Base-by-base conservation (phyloP, 768 basidiomycete genomes). In the Suillus subalutaceus region DNA sequence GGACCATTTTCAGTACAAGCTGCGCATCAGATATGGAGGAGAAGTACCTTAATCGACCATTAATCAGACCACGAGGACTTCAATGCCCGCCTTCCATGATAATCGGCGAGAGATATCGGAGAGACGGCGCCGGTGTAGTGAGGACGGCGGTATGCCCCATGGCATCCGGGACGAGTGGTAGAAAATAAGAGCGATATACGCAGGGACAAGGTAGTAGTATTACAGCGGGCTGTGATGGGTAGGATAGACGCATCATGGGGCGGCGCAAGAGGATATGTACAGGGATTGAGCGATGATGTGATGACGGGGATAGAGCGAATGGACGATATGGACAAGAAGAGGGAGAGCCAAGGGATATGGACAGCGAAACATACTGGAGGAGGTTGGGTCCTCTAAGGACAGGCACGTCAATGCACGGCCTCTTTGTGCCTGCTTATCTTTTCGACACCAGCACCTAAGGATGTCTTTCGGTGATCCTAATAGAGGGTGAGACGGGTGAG, bases 351-450 rank as follows among this genome's bases (percentile, higher is more conserved):
- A 43, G 26, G 40, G 4, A 43, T 41, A 26, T 59, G 26, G n/a
- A 59, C 40, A 59, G 40, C n/a, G 9, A 41, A 50, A 9, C 16
- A 6, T 41, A 41, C 15, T 15, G 40, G 15, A 41, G 20, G 20
- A n/a, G 20, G 46, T 23, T 1, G 12, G 2, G 48, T 4, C n/a
- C 46, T 48, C 12, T 13, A 48, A 16, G 18, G 40, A 26, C 12
- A 26, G 26, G 40, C 38, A 41, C 3, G 38, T 41, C 16, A 53
- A 30, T 32, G 53, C 1, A 55, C 9, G 16, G 57, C 57, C 6
- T 72, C 71, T 44, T 77, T 70, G 64, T 79, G 79, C 60, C 75
- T 70, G 64, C 79, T 79, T 62, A 79, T 68, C 67, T 79, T 79
- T 67, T 79, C 79, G 23, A 79, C 74, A 9, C 79, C 79, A 10